Conservation (phyloP, 106 monocot species). For the Amphibolis antarctica region DNA sequence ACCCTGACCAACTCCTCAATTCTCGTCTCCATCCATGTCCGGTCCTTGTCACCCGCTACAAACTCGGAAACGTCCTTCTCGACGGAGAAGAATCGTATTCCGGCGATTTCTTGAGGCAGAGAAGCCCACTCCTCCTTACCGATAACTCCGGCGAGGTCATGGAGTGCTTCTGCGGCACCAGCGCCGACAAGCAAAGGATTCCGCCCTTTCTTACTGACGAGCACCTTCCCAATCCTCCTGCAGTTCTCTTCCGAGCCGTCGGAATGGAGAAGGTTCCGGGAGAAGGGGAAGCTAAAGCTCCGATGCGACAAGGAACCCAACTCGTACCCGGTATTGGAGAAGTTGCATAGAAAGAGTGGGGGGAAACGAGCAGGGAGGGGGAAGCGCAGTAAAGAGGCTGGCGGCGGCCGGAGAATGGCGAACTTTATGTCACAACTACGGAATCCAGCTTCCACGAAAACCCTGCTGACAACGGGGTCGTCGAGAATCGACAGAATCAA, state of each 20-base stretch:
- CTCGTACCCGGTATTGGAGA: too few relatives aligned
- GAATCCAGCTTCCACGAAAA: conserved; percentile 75
- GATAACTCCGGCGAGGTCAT: conserved; percentile 35
- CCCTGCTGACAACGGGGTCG: conserved; percentile 78
- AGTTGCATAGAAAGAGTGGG: too few relatives aligned
- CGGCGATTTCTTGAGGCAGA: background rate
- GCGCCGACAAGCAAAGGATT: conserved; percentile 80
- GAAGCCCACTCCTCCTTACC: conserved; percentile 23
- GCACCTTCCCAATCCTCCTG: conserved; percentile 24
- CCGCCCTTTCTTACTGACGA: conserved; percentile 32
- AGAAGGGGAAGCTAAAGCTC: too few relatives aligned
- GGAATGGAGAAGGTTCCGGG: too few relatives aligned
- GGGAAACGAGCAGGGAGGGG: too few relatives aligned
- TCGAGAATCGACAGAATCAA: conserved; percentile 63
- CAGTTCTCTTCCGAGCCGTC: conserved; percentile 5
- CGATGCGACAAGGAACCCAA: too few relatives aligned
- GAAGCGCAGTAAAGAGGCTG: too few relatives aligned
- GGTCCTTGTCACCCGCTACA: conserved; percentile 5
- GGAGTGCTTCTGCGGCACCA: conserved; percentile 26
- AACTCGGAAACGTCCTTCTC: conserved; percentile 11
- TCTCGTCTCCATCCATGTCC: conserved; percentile 15
- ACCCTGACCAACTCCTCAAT: conserved; percentile 5
- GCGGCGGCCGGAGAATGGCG: conserved; percentile 31
- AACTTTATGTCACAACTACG: conserved; percentile 61
- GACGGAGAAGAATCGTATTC: conserved; percentile 21